Evolutionary conservation across 2,329 filamentous ascomycete genomes (phyloP).

Genomic region (Leptographium wingfieldii): DNA sequence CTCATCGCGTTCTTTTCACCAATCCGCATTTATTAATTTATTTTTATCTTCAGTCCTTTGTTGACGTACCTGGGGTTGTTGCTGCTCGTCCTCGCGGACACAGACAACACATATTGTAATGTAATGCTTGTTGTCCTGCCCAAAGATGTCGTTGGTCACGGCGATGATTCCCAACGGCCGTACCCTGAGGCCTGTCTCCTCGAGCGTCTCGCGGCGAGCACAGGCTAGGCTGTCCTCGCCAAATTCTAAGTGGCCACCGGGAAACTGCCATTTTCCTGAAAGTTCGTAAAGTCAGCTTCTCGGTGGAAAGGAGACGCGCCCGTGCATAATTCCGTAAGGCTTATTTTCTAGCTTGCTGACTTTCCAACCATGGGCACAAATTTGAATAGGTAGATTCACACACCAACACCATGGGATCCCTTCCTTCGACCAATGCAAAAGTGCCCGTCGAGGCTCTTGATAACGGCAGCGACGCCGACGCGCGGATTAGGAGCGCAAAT

Average conservation of each 20-base stretch:
- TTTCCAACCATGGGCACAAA: not conserved
- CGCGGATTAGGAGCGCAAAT: conserved; percentile 16
- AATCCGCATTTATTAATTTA: not conserved
- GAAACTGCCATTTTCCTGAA: conserved; percentile 41
- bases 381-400: conserved; percentile 6
- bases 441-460: conserved; percentile 28
- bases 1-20: not conserved
- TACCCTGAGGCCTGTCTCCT: conserved; percentile 56
- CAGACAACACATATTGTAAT: conserved; percentile 58
- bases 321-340: not conserved
- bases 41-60: not conserved
- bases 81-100: conserved; percentile 29
- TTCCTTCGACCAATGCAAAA: conserved; percentile 35
- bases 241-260: conserved; percentile 64
- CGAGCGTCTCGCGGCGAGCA: conserved; percentile 52
- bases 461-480: conserved; percentile 36
- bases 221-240: conserved; percentile 51
- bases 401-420: conserved; percentile 37
- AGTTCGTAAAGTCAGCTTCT: not conserved
- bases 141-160: conserved; percentile 56
- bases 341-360: not conserved
- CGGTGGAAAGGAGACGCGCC: not conserved
- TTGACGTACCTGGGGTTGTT: conserved; percentile 40
- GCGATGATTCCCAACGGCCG: conserved; percentile 38
- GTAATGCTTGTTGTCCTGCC: conserved; percentile 52